phyloP scores from a whole-genome alignment of 257 asterid species.

The Solanum habrochaites region DNA sequence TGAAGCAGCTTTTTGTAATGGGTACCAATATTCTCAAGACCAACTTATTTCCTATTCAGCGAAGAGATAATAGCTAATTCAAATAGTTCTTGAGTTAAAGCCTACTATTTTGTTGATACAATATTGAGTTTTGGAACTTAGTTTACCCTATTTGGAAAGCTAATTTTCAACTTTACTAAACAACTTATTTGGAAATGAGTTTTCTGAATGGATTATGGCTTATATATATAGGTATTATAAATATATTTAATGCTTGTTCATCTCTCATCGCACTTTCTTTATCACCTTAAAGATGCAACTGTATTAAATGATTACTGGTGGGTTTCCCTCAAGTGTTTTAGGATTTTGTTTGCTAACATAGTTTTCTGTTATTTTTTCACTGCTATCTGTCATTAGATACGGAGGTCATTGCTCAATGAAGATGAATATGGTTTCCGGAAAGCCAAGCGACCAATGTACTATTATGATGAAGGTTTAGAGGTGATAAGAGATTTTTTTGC shows the following conservation, averaged over 20 bases:
- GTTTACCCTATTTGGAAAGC: neutral
- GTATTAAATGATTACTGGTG: neutral
- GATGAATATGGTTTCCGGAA: constrained; percentile 67
- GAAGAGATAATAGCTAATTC: neutral
- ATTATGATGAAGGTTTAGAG: constrained; percentile 69
- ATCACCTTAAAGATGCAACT: neutral
- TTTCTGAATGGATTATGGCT: neutral
- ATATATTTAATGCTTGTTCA: neutral
- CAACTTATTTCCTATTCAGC: neutral
- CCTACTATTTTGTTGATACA: neutral
- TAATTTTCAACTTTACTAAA: neutral
- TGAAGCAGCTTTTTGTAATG: neutral
- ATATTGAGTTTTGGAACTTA: neutral
- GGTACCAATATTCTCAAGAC: neutral
- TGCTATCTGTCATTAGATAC: constrained; percentile 32
- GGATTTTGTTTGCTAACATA: neutral
- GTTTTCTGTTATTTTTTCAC: neutral
- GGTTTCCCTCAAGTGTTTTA: neutral
- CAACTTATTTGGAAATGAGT: neutral
- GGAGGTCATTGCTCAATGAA: constrained; percentile 70
- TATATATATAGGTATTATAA: neutral
- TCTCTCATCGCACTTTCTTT: neutral
- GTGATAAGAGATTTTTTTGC: constrained; percentile 6
- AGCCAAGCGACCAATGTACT: constrained; percentile 67
- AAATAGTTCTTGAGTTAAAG: neutral